These are phyloP conservation scores for Mucor velutinosus DNA, from an alignment of 371 early-diverging fungal species.

Conservation along the genomic window DNA sequence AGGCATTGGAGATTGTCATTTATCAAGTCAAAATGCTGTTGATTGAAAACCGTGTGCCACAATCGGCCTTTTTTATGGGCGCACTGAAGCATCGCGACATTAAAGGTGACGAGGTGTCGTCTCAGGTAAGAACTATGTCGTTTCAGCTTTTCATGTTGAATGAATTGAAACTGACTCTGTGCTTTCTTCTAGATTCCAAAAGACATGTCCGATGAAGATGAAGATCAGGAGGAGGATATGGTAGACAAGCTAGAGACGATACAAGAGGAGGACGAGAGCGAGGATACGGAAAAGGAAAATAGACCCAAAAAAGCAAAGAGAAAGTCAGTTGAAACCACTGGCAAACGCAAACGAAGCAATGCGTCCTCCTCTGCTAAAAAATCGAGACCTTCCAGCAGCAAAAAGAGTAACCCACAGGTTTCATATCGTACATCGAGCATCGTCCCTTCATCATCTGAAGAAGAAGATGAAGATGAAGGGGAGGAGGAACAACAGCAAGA, in stretches of 20 bases:
- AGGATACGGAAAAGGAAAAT: not conserved
- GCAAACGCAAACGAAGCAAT: not conserved
- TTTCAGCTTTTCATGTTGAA: not conserved
- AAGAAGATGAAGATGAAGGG: slow-evolving; percentile 5
- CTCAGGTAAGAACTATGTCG: slow-evolving; percentile 54
- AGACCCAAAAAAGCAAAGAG: not conserved
- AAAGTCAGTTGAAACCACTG: not conserved
- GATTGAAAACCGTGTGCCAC: slow-evolving; percentile 65
- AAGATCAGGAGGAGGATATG: slow-evolving; percentile 13
- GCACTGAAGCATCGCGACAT: slow-evolving; percentile 78
- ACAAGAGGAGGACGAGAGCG: not conserved
- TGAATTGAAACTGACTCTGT: not conserved
- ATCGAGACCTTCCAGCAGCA: not conserved
- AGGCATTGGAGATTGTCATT: slow-evolving; percentile 73
- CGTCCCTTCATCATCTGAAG: slow-evolving; percentile 21
- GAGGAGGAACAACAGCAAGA: not conserved
- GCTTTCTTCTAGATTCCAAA: slow-evolving; percentile 22
- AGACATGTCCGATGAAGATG: slow-evolving; percentile 20
- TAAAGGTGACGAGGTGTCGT: slow-evolving; percentile 70
- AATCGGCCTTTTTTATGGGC: slow-evolving; percentile 65
- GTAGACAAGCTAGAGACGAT: slow-evolving; percentile 14
- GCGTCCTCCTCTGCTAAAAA: not conserved
- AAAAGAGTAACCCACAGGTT: not conserved
- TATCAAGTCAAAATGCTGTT: slow-evolving; percentile 78
- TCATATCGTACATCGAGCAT: slow-evolving; percentile 15